Evolutionary conservation across 306 rosid genomes (phyloP), one percentile per base, ranked within the genome.

Genomic region (Prunus padus): DNA sequence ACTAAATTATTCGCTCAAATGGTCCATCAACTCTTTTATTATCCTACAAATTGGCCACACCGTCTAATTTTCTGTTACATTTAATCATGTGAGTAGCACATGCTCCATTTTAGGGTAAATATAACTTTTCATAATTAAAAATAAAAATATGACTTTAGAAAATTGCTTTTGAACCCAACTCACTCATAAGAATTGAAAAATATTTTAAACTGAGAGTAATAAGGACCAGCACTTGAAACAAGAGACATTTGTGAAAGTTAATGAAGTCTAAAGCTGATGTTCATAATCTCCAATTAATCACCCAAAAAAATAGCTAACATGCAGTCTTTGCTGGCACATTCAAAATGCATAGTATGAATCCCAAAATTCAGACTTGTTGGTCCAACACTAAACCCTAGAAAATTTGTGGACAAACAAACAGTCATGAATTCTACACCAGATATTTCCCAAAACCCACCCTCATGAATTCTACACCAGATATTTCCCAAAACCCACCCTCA

Each of bases 401-500:
- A 42, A 62, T 30, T 62, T 30, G 44, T 7, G 20, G 11, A 30
- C 51, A 30, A 1, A 30, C 45, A 28, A 28, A 13, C 26, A 72
- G 0, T 59, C 16, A 69, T 69, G 44, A 26, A 49, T 26, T 46
- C 23, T 25, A 23, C 59, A 54, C 18, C 1, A 20, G 5, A 23
- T 25, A 42, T 18, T 59, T 72, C 76, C 42, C 40, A 72, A 72
- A 72, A 72, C 10, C 67, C 44, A 45, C 56, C 45, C 31, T 31
- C n/a, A n/a, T n/a, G n/a, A n/a, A n/a, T n/a, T n/a, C n/a, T n/a
- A n/a, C 59, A 54, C 18, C 1, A 20, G 5, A 23, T 25, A 42
- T 18, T 59, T 72, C 76, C 42, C 40, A 72, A 72, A 72, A 72
- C 10, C 67, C 44, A 45, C 56, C 45, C 31, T 31, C n/a, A n/a